These are phyloP conservation scores for Neurospora africana DNA, from an alignment of 495 filamentous ascomycete genomes.

Conservation along the genomic window DNA sequence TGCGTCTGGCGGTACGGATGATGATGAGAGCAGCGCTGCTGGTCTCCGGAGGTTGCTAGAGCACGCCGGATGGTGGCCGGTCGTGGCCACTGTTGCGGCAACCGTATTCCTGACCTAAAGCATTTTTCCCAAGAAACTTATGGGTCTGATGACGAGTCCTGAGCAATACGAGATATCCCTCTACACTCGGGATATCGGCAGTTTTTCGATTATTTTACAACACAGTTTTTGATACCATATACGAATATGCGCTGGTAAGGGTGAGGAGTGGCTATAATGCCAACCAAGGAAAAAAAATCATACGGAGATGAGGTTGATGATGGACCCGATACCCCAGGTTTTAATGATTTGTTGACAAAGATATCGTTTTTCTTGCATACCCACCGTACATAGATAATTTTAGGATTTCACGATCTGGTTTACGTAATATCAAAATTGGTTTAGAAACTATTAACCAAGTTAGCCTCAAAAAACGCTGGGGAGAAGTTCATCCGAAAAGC, in stretches of 20 bases:
- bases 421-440: background rate
- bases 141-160: background rate
- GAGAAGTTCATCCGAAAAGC: background rate
- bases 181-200: background rate
- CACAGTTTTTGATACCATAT: background rate
- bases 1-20: conserved; percentile 43
- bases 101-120: conserved; percentile 35
- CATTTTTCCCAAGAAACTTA: background rate
- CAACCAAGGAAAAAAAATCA: background rate
- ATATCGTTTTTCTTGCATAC: background rate
- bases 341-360: background rate
- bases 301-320: background rate
- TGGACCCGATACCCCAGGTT: background rate
- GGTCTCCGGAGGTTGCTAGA: conserved; percentile 30
- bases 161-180: background rate
- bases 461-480: background rate
- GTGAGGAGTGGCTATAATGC: background rate
- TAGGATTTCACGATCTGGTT: background rate
- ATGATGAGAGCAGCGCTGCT: conserved; percentile 23
- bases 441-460: background rate
- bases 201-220: background rate
- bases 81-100: conserved; percentile 44
- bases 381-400: background rate
- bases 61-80: conserved; percentile 50
- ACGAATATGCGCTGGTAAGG: background rate